Percentiles rank a stretch among this genome's conserved stretches.
Evolutionary conservation across 2,329 filamentous ascomycete species (phyloP).

Genomic region (Hymenoscyphus albidus): DNA sequence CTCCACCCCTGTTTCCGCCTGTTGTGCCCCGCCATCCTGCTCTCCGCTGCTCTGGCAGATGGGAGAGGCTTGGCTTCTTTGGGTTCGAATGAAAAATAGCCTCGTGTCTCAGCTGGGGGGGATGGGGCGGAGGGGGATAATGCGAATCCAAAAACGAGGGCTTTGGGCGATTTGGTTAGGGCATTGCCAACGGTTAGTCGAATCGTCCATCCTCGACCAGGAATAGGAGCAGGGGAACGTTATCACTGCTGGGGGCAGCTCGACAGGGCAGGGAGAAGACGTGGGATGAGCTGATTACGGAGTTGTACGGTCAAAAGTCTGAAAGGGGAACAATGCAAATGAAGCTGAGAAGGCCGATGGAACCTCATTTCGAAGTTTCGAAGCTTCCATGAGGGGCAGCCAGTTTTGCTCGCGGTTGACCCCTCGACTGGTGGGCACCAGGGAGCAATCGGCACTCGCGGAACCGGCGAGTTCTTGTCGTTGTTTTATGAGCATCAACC

Average conservation of each 20-base stretch:
- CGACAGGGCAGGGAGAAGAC: neutral
- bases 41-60: neutral
- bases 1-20: constrained; percentile 1
- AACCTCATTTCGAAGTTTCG: constrained; percentile 20
- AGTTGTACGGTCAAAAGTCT: constrained; percentile 4
- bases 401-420: constrained; percentile 6
- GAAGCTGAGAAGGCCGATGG: constrained; percentile 9
- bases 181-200: neutral
- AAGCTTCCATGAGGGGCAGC: constrained; percentile 24
- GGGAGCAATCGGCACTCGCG: neutral
- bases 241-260: neutral
- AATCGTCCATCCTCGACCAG: neutral
- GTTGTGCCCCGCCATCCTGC: neutral
- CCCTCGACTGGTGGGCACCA: neutral
- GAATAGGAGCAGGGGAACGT: neutral
- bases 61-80: neutral
- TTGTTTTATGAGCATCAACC: neutral
- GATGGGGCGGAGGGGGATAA: neutral
- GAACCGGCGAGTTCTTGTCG: neutral
- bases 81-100: constrained; percentile 1
- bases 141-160: neutral
- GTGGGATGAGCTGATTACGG: constrained; percentile 12
- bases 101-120: constrained; percentile 1
- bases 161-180: neutral
- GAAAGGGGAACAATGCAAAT: constrained; percentile 4